Evolutionary conservation across 2,329 filamentous ascomycete genomes (phyloP).

Genomic region (Clathrospora elynae): DNA sequence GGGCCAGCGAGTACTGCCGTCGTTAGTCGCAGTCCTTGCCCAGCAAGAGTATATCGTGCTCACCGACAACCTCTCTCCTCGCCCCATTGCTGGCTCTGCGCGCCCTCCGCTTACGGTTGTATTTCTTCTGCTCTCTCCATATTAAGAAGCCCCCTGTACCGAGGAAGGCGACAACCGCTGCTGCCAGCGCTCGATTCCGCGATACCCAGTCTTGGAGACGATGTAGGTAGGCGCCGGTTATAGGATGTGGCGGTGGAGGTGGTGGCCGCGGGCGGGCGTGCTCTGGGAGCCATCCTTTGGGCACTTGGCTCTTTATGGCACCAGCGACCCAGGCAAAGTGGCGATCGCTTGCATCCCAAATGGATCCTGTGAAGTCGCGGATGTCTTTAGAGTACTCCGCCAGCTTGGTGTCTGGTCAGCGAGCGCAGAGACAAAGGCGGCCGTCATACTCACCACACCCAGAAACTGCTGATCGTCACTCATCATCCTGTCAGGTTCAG

Average conservation of each 20-base stretch:
- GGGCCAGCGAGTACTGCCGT: conserved; percentile 81
- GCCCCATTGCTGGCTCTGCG: conserved; percentile 81
- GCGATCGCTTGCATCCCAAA: conserved; percentile 80
- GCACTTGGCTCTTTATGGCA: conserved; percentile 69
- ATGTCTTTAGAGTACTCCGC: conserved; percentile 68
- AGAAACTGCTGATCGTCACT: conserved; percentile 79
- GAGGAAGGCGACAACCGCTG: conserved; percentile 71
- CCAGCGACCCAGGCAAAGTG: conserved; percentile 78
- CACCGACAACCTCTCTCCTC: conserved; percentile 76
- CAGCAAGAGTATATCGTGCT: not conserved
- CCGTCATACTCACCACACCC: conserved; percentile 66
- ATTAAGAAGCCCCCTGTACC: conserved; percentile 66
- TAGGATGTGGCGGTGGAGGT: conserved; percentile 52
- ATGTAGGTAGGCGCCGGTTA: conserved; percentile 56
- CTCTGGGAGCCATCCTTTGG: conserved; percentile 74
- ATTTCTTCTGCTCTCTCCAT: conserved; percentile 64
- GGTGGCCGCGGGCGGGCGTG: conserved; percentile 64
- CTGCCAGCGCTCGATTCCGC: conserved; percentile 73
- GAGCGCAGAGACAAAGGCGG: conserved; percentile 7
- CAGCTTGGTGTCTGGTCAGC: conserved; percentile 51
- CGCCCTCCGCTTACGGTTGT: conserved; percentile 71
- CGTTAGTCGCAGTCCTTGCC: conserved; percentile 12
- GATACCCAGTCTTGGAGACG: conserved; percentile 72
- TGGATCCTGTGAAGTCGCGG: conserved; percentile 69
- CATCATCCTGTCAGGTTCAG: conserved; percentile 63